These are phyloP conservation scores for Collariella sp. DNA, from an alignment of 495 filamentous ascomycete species.

Conservation along the genomic window DNA sequence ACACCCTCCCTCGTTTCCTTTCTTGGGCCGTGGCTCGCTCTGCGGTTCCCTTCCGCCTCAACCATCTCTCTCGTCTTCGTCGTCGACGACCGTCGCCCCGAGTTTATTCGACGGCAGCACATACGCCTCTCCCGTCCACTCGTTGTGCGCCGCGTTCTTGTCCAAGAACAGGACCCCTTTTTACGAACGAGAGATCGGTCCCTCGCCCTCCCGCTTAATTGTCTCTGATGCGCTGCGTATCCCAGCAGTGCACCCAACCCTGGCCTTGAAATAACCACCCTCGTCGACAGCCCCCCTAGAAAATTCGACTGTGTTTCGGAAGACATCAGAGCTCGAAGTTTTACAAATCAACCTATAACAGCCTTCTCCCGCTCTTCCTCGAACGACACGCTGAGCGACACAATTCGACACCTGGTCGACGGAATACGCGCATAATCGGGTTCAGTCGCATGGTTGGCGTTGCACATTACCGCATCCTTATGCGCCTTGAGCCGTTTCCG, in stretches of 20 bases:
- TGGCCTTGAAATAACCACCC: conserved; percentile 17
- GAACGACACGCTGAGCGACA: not conserved
- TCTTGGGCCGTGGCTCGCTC: not conserved
- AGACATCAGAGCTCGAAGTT: conserved; percentile 12
- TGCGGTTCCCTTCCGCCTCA: not conserved
- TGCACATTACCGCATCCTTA: conserved; percentile 24
- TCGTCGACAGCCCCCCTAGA: conserved; percentile 10
- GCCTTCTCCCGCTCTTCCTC: not conserved
- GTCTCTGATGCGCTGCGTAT: conserved; percentile 16
- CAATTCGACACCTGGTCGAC: not conserved
- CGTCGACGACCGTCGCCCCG: not conserved
- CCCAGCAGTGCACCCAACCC: conserved; percentile 20
- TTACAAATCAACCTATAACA: conserved; percentile 9
- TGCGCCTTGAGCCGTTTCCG: conserved; percentile 18
- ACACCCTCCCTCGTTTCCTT: not conserved
- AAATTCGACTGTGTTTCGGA: conserved; percentile 16
- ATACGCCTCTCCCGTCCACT: not conserved
- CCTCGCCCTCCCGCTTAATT: not conserved
- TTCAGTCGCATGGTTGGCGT: conserved; percentile 20
- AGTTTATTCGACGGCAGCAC: not conserved
- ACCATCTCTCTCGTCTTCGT: not conserved
- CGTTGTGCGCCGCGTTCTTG: conserved; percentile 3
- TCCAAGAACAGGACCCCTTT: conserved; percentile 1
- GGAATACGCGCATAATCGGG: not conserved
- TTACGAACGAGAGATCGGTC: not conserved